Conservation (phyloP, 176 grass and related monocot species). For the Musa troglodytarum region DNA sequence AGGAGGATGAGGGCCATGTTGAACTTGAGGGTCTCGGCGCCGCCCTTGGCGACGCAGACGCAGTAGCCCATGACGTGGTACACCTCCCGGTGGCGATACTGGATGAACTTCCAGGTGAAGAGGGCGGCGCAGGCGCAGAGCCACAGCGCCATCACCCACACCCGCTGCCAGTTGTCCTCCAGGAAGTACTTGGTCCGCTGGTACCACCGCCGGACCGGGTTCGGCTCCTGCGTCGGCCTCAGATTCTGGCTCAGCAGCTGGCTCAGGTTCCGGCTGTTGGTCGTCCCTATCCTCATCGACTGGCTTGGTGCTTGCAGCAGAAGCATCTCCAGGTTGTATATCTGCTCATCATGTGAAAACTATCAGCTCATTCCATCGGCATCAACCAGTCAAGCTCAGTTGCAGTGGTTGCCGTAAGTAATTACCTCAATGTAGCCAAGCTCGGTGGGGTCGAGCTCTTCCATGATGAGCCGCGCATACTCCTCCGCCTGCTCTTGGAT, state of each 20-base stretch:
- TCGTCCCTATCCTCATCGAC: constrained; percentile 17
- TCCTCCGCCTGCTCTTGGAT: constrained; percentile 63
- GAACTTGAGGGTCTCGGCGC: constrained; percentile 39
- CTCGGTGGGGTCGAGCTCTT: constrained; percentile 77
- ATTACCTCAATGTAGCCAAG: constrained; percentile 77
- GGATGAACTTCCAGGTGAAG: constrained; percentile 35
- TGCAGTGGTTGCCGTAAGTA: neutral
- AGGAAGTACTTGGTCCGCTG: constrained; percentile 16
- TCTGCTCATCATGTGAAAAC: neutral
- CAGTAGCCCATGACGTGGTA: constrained; percentile 39
- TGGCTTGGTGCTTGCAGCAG: constrained; percentile 56
- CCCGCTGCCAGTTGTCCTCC: constrained; percentile 33
- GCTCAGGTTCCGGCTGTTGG: constrained; percentile 24
- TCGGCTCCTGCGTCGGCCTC: constrained; percentile 25
- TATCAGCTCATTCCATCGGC: no score
- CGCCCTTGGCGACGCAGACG: constrained; percentile 35
- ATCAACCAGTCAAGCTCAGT: no score
- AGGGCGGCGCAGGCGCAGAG: constrained; percentile 20
- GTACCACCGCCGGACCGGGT: constrained; percentile 13
- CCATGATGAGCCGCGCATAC: constrained; percentile 93
- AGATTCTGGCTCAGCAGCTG: constrained; percentile 26
- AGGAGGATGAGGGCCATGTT: constrained; percentile 45
- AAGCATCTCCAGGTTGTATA: constrained; percentile 71
- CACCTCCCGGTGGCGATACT: constrained; percentile 25
- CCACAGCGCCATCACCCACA: constrained; percentile 35